Percentiles rank a stretch among this genome's conserved stretches.
These are phyloP conservation scores for Aspergillus olivimuriae DNA, from an alignment of 495 filamentous ascomycete species.

Conservation along the genomic window DNA sequence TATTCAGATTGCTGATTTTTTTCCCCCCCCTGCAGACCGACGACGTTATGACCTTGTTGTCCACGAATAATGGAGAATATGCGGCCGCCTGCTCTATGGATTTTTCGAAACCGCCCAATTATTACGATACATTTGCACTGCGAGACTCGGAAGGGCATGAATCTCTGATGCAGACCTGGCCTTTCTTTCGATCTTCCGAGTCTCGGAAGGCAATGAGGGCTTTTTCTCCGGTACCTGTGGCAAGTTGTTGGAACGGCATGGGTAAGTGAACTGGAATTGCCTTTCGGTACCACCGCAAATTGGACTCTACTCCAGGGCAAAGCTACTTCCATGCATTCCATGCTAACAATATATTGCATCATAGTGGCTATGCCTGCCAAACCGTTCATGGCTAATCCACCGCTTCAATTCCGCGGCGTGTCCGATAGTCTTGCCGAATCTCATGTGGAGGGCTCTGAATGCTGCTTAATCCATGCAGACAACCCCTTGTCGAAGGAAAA, in stretches of 20 bases:
- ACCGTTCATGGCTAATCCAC: conserved; percentile 45
- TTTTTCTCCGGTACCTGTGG: conserved; percentile 57
- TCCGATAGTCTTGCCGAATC: conserved; percentile 57
- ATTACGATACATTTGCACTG: conserved; percentile 83
- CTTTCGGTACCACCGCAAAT: no score
- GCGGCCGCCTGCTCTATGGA: conserved; percentile 80
- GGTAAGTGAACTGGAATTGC: no score
- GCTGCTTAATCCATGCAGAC: conserved; percentile 77
- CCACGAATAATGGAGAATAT: conserved; percentile 66
- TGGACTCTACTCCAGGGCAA: no score
- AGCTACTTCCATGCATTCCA: not conserved
- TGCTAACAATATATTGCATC: not conserved
- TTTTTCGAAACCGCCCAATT: conserved; percentile 58
- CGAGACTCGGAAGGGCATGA: conserved; percentile 62
- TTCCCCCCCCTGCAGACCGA: conserved; percentile 29
- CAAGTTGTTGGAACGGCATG: conserved; percentile 83
- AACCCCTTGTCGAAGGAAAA: conserved; percentile 47
- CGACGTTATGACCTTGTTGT: conserved; percentile 64
- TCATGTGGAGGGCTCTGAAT: conserved; percentile 76
- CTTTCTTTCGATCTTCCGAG: conserved; percentile 60
- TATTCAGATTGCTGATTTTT: not conserved
- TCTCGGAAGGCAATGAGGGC: conserved; percentile 53
- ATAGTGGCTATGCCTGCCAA: conserved; percentile 49
- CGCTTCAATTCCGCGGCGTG: conserved; percentile 64
- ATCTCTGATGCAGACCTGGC: conserved; percentile 60